Conservation (phyloP, 225 moss, liverwort and hornwort species). For the Bryum argenteum region DNA sequence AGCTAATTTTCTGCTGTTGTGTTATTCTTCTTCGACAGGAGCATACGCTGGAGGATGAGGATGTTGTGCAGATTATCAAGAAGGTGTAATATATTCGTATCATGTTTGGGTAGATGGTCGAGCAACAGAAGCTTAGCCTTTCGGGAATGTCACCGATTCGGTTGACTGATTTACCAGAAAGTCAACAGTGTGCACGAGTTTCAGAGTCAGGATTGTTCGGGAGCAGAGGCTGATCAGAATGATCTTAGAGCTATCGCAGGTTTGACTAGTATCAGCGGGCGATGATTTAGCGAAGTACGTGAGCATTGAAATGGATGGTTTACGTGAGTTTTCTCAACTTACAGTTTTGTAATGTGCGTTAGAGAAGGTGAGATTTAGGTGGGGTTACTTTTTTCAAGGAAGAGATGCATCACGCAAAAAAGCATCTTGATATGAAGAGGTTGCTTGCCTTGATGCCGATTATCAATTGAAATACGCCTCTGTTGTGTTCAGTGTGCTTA, state of each 20-base stretch:
- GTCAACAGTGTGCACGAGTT: conserved; percentile 27
- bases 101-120: conserved; percentile 14
- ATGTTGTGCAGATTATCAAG: conserved; percentile 97
- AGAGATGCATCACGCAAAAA: conserved; percentile 10
- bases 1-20: not conserved
- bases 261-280: conserved; percentile 12
- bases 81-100: conserved; percentile 61
- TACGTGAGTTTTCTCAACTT: conserved; percentile 13
- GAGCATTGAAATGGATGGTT: conserved; percentile 17
- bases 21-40: conserved; percentile 38
- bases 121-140: not conserved
- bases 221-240: conserved; percentile 10
- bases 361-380: not conserved
- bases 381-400: not conserved
- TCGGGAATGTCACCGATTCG: conserved; percentile 7
- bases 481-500: too few relatives aligned
- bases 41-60: conserved; percentile 83
- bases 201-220: conserved; percentile 25
- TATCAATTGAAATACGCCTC: too few relatives aligned
- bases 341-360: conserved; percentile 28
- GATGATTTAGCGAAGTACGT: conserved; percentile 9
- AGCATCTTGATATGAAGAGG: not conserved
- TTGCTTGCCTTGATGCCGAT: too few relatives aligned
- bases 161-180: conserved; percentile 5
- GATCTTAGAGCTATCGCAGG: conserved; percentile 14